Percentiles rank a stretch among this genome's conserved stretches.
Conservation (phyloP, 768 basidiomycete species). For the Kwoniella shandongensis region DNA sequence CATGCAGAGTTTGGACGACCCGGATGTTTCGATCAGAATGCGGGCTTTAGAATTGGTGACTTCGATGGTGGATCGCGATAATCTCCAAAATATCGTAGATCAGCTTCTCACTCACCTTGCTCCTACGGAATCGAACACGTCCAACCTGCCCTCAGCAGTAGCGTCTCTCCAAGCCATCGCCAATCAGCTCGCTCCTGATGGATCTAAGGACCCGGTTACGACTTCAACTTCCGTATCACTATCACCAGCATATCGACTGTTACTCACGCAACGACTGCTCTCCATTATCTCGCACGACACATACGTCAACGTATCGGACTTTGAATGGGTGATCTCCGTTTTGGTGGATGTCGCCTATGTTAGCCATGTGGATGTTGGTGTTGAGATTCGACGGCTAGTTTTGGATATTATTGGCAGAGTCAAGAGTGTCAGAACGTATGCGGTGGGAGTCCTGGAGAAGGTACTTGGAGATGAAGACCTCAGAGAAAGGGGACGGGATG, state of each 20-base stretch:
- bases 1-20: conserved; percentile 81
- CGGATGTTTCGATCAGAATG: conserved; percentile 94
- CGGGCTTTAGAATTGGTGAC: conserved; percentile 89
- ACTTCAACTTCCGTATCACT: conserved; percentile 60
- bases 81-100: conserved; percentile 84
- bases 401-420: conserved; percentile 86
- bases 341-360: conserved; percentile 88
- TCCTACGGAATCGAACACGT: conserved; percentile 58
- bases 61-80: conserved; percentile 84
- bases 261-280: conserved; percentile 78
- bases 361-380: conserved; percentile 74
- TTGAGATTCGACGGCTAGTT: conserved; percentile 75
- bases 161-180: conserved; percentile 60
- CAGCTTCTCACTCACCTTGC: conserved; percentile 86
- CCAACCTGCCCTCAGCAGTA: conserved; percentile 50
- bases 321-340: conserved; percentile 97
- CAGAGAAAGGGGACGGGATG: conserved; percentile 65
- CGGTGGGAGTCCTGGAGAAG: conserved; percentile 79
- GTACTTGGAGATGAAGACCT: conserved; percentile 76
- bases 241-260: conserved; percentile 80
- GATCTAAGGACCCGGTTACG: conserved; percentile 44
- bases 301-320: conserved; percentile 85
- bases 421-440: conserved; percentile 68
- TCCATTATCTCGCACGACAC: conserved; percentile 78
- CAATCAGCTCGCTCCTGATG: conserved; percentile 37